phyloP scores from a whole-genome alignment of 495 filamentous ascomycete species.

The Aspergillus baeticus region DNA sequence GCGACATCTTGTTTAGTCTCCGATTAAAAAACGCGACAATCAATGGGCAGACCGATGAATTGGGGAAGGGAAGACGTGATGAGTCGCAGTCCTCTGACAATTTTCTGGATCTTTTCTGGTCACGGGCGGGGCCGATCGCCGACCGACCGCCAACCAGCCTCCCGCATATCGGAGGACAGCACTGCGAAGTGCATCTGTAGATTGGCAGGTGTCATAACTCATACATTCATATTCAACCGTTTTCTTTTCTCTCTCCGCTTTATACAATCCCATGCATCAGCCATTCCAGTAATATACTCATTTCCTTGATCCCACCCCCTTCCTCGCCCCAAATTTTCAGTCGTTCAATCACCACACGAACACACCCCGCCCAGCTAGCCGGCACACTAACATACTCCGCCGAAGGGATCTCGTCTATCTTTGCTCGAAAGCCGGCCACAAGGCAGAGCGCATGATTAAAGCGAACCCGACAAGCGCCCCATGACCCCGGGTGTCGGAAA shows the following conservation, averaged over 20 bases:
- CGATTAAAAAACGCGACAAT: neutral
- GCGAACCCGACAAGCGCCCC: constrained; percentile 31
- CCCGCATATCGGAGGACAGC: neutral
- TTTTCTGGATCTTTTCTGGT: neutral
- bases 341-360: constrained; percentile 27
- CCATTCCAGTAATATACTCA: constrained; percentile 27
- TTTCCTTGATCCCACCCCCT: constrained; percentile 28
- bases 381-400: constrained; percentile 25
- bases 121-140: constrained; percentile 8
- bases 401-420: constrained; percentile 19
- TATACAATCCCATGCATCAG: constrained; percentile 22
- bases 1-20: neutral
- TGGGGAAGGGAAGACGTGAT: neutral
- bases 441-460: constrained; percentile 32
- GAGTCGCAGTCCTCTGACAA: neutral
- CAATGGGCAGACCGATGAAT: neutral
- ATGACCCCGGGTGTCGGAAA: constrained; percentile 32
- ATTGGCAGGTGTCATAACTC: neutral
- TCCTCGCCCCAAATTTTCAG: constrained; percentile 30
- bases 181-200: too few species aligned
- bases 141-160: constrained; percentile 6
- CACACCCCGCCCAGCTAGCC: constrained; percentile 23
- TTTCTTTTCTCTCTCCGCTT: neutral
- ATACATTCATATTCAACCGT: neutral
- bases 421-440: constrained; percentile 28